phyloP scores from a whole-genome alignment of 495 filamentous ascomycete genomes.

The Xylaria venustula region DNA sequence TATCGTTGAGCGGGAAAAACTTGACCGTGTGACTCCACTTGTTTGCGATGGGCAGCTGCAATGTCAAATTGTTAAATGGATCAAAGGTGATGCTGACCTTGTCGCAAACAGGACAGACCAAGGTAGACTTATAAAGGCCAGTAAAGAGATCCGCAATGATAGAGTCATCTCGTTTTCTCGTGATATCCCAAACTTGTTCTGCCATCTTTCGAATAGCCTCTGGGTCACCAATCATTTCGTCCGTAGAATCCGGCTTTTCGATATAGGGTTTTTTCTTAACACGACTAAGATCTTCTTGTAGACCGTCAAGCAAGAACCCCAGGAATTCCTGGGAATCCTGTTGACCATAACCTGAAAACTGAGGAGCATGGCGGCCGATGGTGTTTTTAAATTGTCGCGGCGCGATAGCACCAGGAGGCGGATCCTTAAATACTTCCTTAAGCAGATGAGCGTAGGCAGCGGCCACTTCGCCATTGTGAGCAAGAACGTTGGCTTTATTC shows the following conservation, averaged over 20 bases:
- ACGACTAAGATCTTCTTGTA: conserved; percentile 93
- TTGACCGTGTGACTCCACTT: conserved; percentile 69
- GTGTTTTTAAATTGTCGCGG: conserved; percentile 77
- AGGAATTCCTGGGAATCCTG: conserved; percentile 98
- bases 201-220: conserved; percentile 78
- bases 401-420: conserved; percentile 59
- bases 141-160: conserved; percentile 93
- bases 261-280: conserved; percentile 96
- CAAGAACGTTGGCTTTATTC: conserved; percentile 79
- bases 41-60: conserved; percentile 83
- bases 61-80: conserved; percentile 90
- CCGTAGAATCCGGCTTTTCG: conserved; percentile 95
- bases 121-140: conserved; percentile 96
- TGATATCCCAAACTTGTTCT: conserved; percentile 83
- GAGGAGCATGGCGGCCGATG: conserved; percentile 74
- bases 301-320: conserved; percentile 90
- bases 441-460: conserved; percentile 74
- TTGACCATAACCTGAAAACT: conserved; percentile 92
- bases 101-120: conserved; percentile 83
- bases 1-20: conserved; percentile 67
- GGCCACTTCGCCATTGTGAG: conserved; percentile 79
- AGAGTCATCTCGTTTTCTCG: conserved; percentile 90
- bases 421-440: conserved; percentile 66
- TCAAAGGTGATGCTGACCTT: conserved; percentile 99
- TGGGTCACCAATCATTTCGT: conserved; percentile 87